Evolutionary conservation across 2,329 filamentous ascomycete genomes (phyloP), one percentile per base, ranked within the genome.

Genomic region (Macrophomina phaseolina): DNA sequence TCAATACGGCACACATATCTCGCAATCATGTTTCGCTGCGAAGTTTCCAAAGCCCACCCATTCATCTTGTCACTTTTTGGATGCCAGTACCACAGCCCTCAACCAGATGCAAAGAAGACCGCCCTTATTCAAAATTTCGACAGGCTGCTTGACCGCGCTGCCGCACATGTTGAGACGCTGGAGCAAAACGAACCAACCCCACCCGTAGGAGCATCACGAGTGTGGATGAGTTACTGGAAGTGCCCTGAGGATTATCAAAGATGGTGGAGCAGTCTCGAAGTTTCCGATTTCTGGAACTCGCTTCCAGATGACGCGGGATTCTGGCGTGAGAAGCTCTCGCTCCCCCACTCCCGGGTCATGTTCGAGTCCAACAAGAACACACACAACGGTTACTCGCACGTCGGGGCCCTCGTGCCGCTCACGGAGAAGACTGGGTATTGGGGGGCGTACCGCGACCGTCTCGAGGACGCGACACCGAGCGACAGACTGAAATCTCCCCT

Each of bases 221-320:
- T 61, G 4, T 61, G 56, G 56, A 45, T 61, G 36, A 46, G 23
- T 28, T 61, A 61, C 56, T 61, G 56, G 56, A 30, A 30, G 30
- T 30, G 18, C 38, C 40, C 40, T 3, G 2, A 11, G 40, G 40
- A 18, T 28, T 61, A 32, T 40, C 23, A 48, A 9, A 14, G 7
- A 7, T 61, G 56, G 56, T 46, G 56, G 56, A 14, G 2, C n/a
- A 48, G 56, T 40, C 1, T 1, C 30, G 18, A 32, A 7, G 56
- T 61, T 9, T 12, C 56, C 36, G 8, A 5, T 2, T 61, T 61
- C 45, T 61, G 56, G 56, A 14, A 18, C 14, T 34, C 56, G 40
- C 56, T 61, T 5, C 45, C 56, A 7, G 40, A 14, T 9, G 40
- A 48, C 12, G 56, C 56, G 12, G 56, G 56, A 5, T 45, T 61